Evolutionary conservation across 768 basidiomycete species (phyloP).

Genomic region (Naganishia antarctica): DNA sequence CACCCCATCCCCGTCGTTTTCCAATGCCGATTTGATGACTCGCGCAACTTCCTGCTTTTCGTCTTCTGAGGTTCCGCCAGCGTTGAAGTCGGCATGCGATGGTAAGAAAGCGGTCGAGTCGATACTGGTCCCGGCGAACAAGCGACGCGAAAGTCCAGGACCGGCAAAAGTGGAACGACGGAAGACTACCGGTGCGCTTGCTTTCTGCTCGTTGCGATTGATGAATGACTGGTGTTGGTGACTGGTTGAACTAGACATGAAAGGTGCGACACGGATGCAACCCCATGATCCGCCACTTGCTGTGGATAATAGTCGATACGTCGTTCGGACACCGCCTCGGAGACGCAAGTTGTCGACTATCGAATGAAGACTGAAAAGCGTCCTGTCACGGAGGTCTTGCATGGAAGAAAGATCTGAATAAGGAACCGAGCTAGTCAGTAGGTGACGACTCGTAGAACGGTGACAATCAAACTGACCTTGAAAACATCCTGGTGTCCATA

Average conservation of each 20-base stretch:
- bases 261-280: constrained; percentile 44
- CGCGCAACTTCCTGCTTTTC: constrained; percentile 39
- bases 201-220: constrained; percentile 9
- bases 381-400: constrained; percentile 45
- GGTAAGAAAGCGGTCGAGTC: not conserved
- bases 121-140: not conserved
- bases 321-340: constrained; percentile 37
- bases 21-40: constrained; percentile 34
- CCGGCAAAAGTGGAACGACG: constrained; percentile 21
- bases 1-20: constrained; percentile 37
- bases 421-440: not conserved
- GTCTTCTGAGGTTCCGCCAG: constrained; percentile 26
- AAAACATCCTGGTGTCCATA: constrained; percentile 46
- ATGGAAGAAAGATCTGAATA: constrained; percentile 44
- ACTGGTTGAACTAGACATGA: constrained; percentile 18
- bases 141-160: constrained; percentile 8
- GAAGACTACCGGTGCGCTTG: not conserved
- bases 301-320: constrained; percentile 43
- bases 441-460: not conserved
- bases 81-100: not conserved
- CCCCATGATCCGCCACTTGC: constrained; percentile 41
- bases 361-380: constrained; percentile 42
- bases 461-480: constrained; percentile 34
- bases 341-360: constrained; percentile 37
- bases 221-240: constrained; percentile 17